These are phyloP conservation scores for Hericium alpestre DNA, from an alignment of 768 basidiomycete species.

Conservation along the genomic window DNA sequence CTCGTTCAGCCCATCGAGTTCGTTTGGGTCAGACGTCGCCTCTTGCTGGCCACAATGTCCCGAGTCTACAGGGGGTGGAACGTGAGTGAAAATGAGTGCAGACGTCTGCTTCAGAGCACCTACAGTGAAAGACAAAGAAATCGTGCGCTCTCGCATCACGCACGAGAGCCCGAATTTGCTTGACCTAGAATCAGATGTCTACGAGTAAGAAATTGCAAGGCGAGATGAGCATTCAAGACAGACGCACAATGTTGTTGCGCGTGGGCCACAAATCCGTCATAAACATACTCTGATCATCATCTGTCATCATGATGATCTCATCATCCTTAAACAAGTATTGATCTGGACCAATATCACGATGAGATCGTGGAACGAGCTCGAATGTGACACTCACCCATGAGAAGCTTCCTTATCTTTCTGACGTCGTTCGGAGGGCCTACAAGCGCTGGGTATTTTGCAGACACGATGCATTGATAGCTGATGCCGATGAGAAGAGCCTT, in stretches of 20 bases:
- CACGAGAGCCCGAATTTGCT: no score
- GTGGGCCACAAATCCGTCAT: conserved; percentile 3
- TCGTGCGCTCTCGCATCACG: no score
- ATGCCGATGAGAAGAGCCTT: neutral
- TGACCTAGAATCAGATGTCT: neutral
- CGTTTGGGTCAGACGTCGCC: no score
- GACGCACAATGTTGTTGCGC: conserved; percentile 8
- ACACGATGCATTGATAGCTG: neutral
- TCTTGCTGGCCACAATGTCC: no score
- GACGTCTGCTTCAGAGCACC: no score
- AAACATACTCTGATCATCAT: neutral
- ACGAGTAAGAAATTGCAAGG: no score
- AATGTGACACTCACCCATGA: conserved; percentile 10
- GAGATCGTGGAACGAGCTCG: neutral
- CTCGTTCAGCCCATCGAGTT: no score
- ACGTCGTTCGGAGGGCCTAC: conserved; percentile 4
- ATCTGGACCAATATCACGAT: neutral
- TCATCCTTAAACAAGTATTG: neutral
- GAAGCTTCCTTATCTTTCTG: neutral
- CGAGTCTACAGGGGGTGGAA: no score
- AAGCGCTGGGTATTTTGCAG: neutral
- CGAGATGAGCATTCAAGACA: neutral
- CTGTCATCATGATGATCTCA: conserved; percentile 10
- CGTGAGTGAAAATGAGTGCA: neutral
- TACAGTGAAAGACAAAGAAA: no score